A percentile compares a stretch with the other conserved stretches of the same genome.
Conservation (phyloP, 352 stramenopile species). For the Blastocystis sp. region DNA sequence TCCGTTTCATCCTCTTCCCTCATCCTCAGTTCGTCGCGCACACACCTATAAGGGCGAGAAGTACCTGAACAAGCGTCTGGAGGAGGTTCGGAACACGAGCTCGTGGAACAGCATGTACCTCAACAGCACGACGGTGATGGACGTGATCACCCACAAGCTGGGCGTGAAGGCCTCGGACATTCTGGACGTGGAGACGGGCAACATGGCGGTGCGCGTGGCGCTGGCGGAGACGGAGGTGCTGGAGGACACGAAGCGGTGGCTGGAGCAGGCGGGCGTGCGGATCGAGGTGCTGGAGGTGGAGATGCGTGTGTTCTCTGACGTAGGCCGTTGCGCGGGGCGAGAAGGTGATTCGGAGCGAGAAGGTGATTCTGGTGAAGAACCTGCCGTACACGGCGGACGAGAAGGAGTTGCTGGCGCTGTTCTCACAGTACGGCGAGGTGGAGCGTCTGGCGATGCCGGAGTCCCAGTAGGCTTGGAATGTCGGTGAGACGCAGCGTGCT, state of each 20-base stretch:
- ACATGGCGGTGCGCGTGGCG: constrained; percentile 89
- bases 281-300: constrained; percentile 79
- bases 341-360: constrained; percentile 78
- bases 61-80: constrained; percentile 69
- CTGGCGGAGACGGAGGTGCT: constrained; percentile 92
- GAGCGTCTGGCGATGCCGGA: constrained; percentile 76
- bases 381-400: constrained; percentile 82
- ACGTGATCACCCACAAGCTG: constrained; percentile 65
- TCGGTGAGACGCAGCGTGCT: constrained; percentile 65
- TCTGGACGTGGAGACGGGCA: constrained; percentile 82
- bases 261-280: constrained; percentile 81
- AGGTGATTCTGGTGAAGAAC: constrained; percentile 92
- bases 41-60: constrained; percentile 70
- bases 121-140: constrained; percentile 73
- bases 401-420: constrained; percentile 84
- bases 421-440: constrained; percentile 77
- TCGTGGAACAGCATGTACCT: constrained; percentile 89
- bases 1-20: not conserved
- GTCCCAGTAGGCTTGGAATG: constrained; percentile 65
- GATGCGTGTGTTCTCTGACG: constrained; percentile 56
- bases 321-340: constrained; percentile 60
- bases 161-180: constrained; percentile 82
- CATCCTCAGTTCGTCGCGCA: not conserved
- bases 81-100: constrained; percentile 66
- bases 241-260: constrained; percentile 92